Conservation (phyloP, 2,329 filamentous ascomycete genomes). For the Fusarium nurragi region DNA sequence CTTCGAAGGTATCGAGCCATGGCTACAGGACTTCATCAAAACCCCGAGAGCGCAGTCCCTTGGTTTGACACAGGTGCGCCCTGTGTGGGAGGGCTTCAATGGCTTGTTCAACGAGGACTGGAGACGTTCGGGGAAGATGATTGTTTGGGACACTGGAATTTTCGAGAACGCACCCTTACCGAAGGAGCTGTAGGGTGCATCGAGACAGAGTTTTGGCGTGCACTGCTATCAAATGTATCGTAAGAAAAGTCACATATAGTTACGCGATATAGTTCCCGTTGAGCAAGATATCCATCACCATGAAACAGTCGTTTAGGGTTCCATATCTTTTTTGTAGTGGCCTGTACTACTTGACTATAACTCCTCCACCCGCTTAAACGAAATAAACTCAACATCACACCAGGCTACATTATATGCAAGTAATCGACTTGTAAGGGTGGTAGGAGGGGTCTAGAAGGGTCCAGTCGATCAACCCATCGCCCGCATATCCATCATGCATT, state of each 20-base stretch:
- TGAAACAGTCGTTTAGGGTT: conserved; percentile 6
- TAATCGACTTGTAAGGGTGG: conserved; percentile 39
- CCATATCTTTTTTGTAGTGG: conserved; percentile 28
- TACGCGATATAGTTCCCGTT: not conserved
- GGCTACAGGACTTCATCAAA: conserved; percentile 57
- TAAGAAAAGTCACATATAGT: not conserved
- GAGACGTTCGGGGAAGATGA: conserved; percentile 63
- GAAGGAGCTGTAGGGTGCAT: not conserved
- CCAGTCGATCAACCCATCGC: conserved; percentile 19
- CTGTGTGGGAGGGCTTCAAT: conserved; percentile 67
- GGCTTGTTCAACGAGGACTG: conserved; percentile 71
- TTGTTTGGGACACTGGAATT: conserved; percentile 67
- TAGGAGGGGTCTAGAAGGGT: conserved; percentile 3
- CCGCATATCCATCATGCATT: conserved; percentile 26
- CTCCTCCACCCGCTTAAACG: conserved; percentile 36
- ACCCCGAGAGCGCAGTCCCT: conserved; percentile 52
- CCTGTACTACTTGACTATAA: conserved; percentile 38
- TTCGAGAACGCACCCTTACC: conserved; percentile 33
- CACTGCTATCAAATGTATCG: conserved; percentile 6
- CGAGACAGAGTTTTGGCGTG: not conserved
- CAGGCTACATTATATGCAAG: conserved; percentile 40
- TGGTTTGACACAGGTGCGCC: conserved; percentile 52
- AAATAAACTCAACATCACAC: conserved; percentile 31
- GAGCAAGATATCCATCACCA: not conserved
- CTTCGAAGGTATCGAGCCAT: conserved; percentile 66